A percentile compares a stretch with the other conserved stretches of the same genome.
Conservation (phyloP, 2,329 filamentous ascomycete genomes). For the Fusarium torulosum region DNA sequence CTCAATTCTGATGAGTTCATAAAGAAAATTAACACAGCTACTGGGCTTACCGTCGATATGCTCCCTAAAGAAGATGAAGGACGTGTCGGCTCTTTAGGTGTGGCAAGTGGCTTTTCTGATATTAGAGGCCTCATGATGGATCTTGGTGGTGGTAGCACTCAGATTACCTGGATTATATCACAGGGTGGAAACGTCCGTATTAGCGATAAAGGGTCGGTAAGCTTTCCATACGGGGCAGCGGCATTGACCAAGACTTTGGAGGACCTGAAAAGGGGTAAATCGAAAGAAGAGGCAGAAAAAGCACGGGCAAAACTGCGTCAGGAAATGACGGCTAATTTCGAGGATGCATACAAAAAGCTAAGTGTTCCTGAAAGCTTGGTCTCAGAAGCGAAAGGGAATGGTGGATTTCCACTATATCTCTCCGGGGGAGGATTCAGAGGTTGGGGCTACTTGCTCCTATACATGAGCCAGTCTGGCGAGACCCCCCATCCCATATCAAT, state of each 20-base stretch:
- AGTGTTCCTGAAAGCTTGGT: constrained; percentile 19
- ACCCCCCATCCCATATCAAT: constrained; percentile 26
- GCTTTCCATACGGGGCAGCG: constrained; percentile 31
- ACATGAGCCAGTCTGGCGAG: constrained; percentile 19
- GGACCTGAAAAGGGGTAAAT: constrained; percentile 19
- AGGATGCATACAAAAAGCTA: constrained; percentile 24
- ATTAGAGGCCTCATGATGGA: constrained; percentile 33
- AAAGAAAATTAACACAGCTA: constrained; percentile 3
- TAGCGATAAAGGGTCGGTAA: constrained; percentile 28
- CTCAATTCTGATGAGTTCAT: constrained; percentile 30
- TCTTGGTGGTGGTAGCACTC: constrained; percentile 31
- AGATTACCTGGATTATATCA: constrained; percentile 34
- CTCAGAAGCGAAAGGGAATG: constrained; percentile 8
- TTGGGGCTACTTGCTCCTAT: constrained; percentile 31
- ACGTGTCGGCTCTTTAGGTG: constrained; percentile 23
- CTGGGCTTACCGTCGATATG: constrained; percentile 16
- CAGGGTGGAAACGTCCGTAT: constrained; percentile 28
- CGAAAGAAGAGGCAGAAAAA: constrained; percentile 28
- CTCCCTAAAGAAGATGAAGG: constrained; percentile 33
- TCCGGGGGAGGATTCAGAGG: constrained; percentile 28
- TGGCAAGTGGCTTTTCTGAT: constrained; percentile 29
- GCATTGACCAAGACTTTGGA: constrained; percentile 24
- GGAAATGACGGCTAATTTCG: constrained; percentile 18
- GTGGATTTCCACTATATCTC: constrained; percentile 28
- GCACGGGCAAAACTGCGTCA: constrained; percentile 10